Evolutionary conservation across 2,329 filamentous ascomycete genomes (phyloP).

Genomic region (Aspergillus oerlinghausenensis): DNA sequence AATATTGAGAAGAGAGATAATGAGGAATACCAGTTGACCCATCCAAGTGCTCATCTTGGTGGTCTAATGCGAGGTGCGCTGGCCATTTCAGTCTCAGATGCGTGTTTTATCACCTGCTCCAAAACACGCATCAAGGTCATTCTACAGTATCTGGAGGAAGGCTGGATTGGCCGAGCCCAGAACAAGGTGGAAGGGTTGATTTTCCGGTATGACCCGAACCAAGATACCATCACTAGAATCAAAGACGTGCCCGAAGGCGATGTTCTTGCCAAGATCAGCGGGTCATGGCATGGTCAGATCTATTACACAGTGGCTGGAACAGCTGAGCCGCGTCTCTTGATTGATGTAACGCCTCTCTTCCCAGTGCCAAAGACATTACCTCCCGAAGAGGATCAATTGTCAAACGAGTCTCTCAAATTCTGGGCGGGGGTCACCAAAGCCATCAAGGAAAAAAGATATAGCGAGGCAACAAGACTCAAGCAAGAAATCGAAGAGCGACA

Average conservation of each 20-base stretch:
- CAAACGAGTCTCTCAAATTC: conserved; percentile 83
- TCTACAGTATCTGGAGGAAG: conserved; percentile 87
- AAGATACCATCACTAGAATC: conserved; percentile 73
- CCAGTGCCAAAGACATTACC: conserved; percentile 77
- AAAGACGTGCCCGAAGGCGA: conserved; percentile 84
- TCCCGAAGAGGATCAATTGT: conserved; percentile 70
- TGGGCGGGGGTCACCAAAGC: conserved; percentile 86
- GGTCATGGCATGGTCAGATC: conserved; percentile 74
- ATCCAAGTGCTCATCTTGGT: conserved; percentile 88
- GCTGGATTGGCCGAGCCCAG: conserved; percentile 86
- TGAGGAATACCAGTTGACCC: conserved; percentile 91
- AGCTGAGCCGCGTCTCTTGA: conserved; percentile 62
- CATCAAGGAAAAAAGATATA: conserved; percentile 77
- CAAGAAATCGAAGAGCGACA: conserved; percentile 88
- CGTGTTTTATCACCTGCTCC: conserved; percentile 83
- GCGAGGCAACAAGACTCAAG: conserved; percentile 79
- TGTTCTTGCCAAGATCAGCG: conserved; percentile 74
- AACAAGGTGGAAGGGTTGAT: conserved; percentile 89
- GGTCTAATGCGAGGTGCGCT: conserved; percentile 83
- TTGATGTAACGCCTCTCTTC: conserved; percentile 79
- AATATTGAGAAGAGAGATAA: conserved; percentile 72
- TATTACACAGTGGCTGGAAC: conserved; percentile 52
- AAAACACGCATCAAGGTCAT: conserved; percentile 89
- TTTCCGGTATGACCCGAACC: conserved; percentile 83
- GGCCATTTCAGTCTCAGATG: conserved; percentile 83